Conservation (phyloP, 2,329 filamentous ascomycete genomes). For the Alternaria infectoria region DNA sequence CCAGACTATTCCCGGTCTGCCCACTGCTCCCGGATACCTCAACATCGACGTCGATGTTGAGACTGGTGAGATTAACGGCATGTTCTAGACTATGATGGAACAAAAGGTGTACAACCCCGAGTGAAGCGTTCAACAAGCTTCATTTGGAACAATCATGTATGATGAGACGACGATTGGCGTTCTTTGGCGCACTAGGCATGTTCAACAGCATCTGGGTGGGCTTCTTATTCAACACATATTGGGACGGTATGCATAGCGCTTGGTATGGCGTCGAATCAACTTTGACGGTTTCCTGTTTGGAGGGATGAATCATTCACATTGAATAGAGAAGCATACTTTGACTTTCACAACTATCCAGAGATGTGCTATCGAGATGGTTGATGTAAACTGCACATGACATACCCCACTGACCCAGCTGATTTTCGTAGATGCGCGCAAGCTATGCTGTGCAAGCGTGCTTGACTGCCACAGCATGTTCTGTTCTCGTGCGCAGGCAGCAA, state of each 20-base stretch:
- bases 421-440: background rate
- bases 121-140: slow-evolving; percentile 14
- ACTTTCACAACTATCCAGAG: background rate
- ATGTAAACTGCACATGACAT: background rate
- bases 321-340: background rate
- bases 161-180: slow-evolving; percentile 4
- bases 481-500: background rate
- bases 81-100: slow-evolving; percentile 71
- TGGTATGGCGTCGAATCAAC: slow-evolving; percentile 6
- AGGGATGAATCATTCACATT: background rate
- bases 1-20: slow-evolving; percentile 95
- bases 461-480: background rate
- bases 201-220: slow-evolving; percentile 2
- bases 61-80: slow-evolving; percentile 65
- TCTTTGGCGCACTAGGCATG: slow-evolving; percentile 1
- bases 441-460: background rate
- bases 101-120: background rate
- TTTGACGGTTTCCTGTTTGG: background rate
- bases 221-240: slow-evolving; percentile 2
- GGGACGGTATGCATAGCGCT: background rate
- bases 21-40: slow-evolving; percentile 92
- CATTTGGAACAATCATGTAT: background rate
- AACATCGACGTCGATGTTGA: slow-evolving; percentile 77
- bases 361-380: background rate
- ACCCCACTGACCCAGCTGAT: background rate